phyloP scores from a whole-genome alignment of 2,329 filamentous ascomycete species.

The Penicillium sp. region DNA sequence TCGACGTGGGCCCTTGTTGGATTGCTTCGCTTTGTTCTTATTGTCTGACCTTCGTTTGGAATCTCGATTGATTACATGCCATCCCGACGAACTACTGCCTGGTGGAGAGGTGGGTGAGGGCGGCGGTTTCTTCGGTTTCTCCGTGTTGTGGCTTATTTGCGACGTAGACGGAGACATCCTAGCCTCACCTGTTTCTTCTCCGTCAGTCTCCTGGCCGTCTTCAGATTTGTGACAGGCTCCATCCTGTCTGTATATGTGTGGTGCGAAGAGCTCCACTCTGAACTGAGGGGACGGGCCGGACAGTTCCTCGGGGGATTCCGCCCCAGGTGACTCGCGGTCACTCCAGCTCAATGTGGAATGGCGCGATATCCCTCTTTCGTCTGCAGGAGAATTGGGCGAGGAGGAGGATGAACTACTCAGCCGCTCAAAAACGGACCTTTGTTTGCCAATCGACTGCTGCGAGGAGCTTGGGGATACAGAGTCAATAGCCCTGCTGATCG shows the following conservation, averaged over 20 bases:
- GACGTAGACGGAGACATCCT: constrained; percentile 31
- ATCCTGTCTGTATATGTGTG: constrained; percentile 29
- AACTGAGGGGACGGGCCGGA: constrained; percentile 22
- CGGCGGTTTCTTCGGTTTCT: constrained; percentile 24
- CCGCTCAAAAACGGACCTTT: constrained; percentile 47
- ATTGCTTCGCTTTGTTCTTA: constrained; percentile 6
- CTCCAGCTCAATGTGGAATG: constrained; percentile 34
- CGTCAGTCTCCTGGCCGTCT: constrained; percentile 35
- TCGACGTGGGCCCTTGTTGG: constrained; percentile 17
- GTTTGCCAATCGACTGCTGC: constrained; percentile 38
- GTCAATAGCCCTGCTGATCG: constrained; percentile 43
- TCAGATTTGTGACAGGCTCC: constrained; percentile 30
- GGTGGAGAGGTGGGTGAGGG: constrained; percentile 24
- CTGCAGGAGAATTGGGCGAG: constrained; percentile 38
- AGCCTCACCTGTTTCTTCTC: constrained; percentile 26
- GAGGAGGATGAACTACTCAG: constrained; percentile 47
- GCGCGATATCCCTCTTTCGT: constrained; percentile 35
- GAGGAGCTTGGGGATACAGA: constrained; percentile 43
- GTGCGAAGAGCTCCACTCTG: constrained; percentile 33
- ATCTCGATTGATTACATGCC: constrained; percentile 32
- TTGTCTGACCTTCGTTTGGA: constrained; percentile 15
- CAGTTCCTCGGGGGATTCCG: constrained; percentile 38
- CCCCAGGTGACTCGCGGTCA: constrained; percentile 27
- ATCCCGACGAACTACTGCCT: constrained; percentile 28
- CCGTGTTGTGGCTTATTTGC: constrained; percentile 32